These are phyloP conservation scores for Yamadazyma trypodendri DNA, from an alignment of 1,139 yeast genomes.

Conservation along the genomic window DNA sequence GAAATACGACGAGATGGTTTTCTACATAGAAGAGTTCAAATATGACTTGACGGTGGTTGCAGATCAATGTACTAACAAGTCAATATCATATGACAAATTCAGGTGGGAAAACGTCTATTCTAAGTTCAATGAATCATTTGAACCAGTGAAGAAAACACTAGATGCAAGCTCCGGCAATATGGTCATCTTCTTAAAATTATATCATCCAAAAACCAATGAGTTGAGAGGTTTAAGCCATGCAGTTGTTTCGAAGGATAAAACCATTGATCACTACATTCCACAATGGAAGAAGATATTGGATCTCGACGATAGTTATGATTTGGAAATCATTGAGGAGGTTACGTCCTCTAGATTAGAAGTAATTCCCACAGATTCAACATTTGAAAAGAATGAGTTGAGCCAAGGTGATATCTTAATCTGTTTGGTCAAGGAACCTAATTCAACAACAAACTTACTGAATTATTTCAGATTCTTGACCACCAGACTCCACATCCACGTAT, in stretches of 20 bases:
- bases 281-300: conserved; percentile 45
- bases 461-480: conserved; percentile 66
- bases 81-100: conserved; percentile 23
- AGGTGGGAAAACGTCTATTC: conserved; percentile 22
- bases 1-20: conserved; percentile 46
- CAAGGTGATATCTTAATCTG: conserved; percentile 70
- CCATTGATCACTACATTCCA: conserved; percentile 44
- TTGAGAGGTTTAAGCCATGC: conserved; percentile 64
- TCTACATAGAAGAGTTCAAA: conserved; percentile 45
- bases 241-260: conserved; percentile 51
- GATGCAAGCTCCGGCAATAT: conserved; percentile 25
- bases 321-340: conserved; percentile 68
- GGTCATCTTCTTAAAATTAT: conserved; percentile 66
- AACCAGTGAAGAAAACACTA: conserved; percentile 4
- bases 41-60: conserved; percentile 30
- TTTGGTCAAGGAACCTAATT: conserved; percentile 45
- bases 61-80: conserved; percentile 5
- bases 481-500: conserved; percentile 59
- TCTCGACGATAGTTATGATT: conserved; percentile 35
- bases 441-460: conserved; percentile 33
- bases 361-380: conserved; percentile 42
- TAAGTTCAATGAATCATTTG: conserved; percentile 11
- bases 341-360: conserved; percentile 61
- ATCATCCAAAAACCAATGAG: conserved; percentile 56
- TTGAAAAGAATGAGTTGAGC: conserved; percentile 64